These are phyloP conservation scores for Fusarium succisae DNA, from an alignment of 2,329 filamentous ascomycete genomes.

Conservation along the genomic window DNA sequence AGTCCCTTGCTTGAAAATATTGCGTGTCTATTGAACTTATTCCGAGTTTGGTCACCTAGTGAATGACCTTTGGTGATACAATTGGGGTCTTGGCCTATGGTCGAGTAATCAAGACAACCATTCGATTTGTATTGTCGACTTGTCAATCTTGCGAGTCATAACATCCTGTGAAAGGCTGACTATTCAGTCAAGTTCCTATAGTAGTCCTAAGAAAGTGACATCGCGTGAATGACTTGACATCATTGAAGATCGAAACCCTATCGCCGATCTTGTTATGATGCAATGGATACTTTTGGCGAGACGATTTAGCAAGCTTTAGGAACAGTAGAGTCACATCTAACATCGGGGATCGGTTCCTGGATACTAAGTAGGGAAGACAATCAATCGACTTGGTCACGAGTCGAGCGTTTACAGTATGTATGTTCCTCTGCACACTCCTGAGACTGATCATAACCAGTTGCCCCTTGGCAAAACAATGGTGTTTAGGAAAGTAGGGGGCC, in stretches of 20 bases:
- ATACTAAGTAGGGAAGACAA: neutral
- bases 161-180: neutral
- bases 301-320: conserved; percentile 4
- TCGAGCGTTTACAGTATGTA: neutral
- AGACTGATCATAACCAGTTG: neutral
- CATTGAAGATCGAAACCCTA: neutral
- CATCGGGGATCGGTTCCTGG: neutral
- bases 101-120: neutral
- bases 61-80: neutral
- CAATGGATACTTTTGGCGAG: conserved; percentile 22
- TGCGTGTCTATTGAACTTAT: neutral
- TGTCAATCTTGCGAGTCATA: conserved; percentile 1
- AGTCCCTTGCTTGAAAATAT: neutral
- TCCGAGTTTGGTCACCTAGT: neutral
- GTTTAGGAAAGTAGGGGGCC: neutral
- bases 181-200: neutral
- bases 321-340: neutral
- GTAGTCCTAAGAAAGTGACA: neutral
- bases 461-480: neutral
- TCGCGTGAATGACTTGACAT: conserved; percentile 6
- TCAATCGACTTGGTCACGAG: neutral
- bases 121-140: neutral
- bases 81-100: neutral
- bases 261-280: conserved; percentile 16
- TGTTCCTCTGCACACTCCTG: neutral